phyloP scores from a whole-genome alignment of 164 flowering plant genomes.

The Tetracentron sinense region DNA sequence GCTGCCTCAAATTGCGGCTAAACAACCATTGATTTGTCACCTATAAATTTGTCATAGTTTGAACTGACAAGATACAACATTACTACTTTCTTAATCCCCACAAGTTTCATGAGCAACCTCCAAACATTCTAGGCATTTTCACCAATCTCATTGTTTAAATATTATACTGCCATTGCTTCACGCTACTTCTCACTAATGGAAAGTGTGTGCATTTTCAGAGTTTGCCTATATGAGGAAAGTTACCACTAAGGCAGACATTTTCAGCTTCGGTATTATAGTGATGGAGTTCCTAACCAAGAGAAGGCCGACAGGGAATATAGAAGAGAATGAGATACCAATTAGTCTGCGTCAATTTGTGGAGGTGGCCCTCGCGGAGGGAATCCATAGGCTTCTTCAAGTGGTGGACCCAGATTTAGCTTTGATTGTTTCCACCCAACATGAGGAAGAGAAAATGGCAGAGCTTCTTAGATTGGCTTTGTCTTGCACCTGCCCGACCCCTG shows the following conservation, averaged over 20 bases:
- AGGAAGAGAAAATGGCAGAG: constrained; percentile 23
- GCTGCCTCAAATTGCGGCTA: too few relatives aligned
- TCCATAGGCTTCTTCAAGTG: constrained; percentile 26
- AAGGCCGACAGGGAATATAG: constrained; percentile 49
- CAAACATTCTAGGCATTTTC: neutral
- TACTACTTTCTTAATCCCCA: neutral
- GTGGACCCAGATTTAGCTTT: constrained; percentile 38
- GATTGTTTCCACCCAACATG: constrained; percentile 17
- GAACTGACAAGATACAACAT: too few relatives aligned
- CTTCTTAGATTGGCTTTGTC: constrained; percentile 45
- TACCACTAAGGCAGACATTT: constrained; percentile 62
- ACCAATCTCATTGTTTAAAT: neutral
- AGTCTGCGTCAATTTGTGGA: constrained; percentile 49
- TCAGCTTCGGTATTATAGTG: constrained; percentile 54
- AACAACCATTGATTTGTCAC: too few relatives aligned
- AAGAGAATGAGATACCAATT: constrained; percentile 32
- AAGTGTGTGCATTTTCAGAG: constrained; percentile 28
- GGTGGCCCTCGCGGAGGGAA: constrained; percentile 31
- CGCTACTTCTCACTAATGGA: neutral
- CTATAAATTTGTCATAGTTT: too few relatives aligned
- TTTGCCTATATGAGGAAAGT: constrained; percentile 63
- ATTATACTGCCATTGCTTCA: too few relatives aligned
- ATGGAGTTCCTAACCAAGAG: constrained; percentile 55
- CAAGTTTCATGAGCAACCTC: neutral
- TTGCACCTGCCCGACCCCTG: constrained; percentile 44